Evolutionary conservation across 2,329 filamentous ascomycete species (phyloP).

Genomic region (Fusarium citri): DNA sequence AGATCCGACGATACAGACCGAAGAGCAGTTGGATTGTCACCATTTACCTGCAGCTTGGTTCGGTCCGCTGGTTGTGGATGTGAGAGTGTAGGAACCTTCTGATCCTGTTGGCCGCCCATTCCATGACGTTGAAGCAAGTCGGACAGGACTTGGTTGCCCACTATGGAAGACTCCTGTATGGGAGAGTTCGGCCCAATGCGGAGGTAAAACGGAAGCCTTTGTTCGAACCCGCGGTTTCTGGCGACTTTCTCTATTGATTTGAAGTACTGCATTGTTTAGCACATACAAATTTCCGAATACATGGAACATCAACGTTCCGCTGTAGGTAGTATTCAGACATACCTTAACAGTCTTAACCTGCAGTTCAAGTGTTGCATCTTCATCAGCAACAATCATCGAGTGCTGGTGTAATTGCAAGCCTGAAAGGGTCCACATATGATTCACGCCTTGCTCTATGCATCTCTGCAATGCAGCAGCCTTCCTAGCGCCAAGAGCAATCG

Average conservation of each 20-base stretch:
- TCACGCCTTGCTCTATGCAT: constrained; percentile 83
- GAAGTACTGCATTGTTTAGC: no score
- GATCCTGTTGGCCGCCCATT: no score
- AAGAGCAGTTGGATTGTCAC: no score
- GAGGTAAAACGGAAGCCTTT: no score
- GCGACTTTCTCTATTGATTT: constrained; percentile 77
- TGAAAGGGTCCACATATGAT: constrained; percentile 92
- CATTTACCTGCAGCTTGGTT: no score
- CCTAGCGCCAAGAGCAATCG: constrained; percentile 84
- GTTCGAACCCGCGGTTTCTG: constrained; percentile 66
- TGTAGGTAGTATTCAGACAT: no score
- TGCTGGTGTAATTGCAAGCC: constrained; percentile 83
- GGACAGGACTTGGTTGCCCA: constrained; percentile 66
- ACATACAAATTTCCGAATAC: no score
- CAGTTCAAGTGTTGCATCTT: constrained; percentile 79
- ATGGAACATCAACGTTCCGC: no score
- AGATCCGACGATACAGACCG: constrained; percentile 69
- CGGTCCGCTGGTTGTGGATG: no score
- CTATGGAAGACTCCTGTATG: no score
- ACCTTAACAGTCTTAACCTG: constrained; percentile 79
- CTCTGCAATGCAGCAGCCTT: constrained; percentile 83
- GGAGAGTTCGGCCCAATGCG: no score
- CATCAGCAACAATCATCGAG: constrained; percentile 85
- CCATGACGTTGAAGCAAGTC: constrained; percentile 63
- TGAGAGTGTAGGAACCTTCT: no score